A percentile compares a stretch with the other conserved stretches of the same genome.
These are phyloP conservation scores for Bipolaris bicolor DNA, from an alignment of 2,329 filamentous ascomycete genomes.

Conservation along the genomic window DNA sequence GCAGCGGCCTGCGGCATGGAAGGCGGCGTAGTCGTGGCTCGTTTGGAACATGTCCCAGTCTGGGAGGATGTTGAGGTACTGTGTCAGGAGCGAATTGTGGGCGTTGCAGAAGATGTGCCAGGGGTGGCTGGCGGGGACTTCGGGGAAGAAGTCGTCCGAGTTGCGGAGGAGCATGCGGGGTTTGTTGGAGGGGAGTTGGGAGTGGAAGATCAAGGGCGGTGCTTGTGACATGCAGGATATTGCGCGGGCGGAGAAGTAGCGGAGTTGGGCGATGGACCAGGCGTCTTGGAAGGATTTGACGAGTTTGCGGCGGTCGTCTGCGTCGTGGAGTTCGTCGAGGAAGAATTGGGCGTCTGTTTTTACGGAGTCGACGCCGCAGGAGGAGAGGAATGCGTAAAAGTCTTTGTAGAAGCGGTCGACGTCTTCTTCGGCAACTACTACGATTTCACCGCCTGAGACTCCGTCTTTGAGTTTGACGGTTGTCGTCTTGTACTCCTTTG, in stretches of 20 bases:
- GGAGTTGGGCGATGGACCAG: constrained; percentile 79
- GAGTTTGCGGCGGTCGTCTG: constrained; percentile 72
- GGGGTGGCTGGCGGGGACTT: constrained; percentile 77
- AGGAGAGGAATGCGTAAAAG: constrained; percentile 82
- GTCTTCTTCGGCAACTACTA: constrained; percentile 75
- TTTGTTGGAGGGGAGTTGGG: constrained; percentile 77
- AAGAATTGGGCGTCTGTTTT: constrained; percentile 95
- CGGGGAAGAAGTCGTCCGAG: constrained; percentile 90
- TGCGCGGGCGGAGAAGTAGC: constrained; percentile 75
- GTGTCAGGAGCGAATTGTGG: constrained; percentile 81
- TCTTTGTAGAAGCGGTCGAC: constrained; percentile 81
- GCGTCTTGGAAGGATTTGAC: constrained; percentile 81
- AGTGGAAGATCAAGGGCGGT: constrained; percentile 84
- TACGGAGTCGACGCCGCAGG: constrained; percentile 79
- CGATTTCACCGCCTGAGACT: constrained; percentile 69
- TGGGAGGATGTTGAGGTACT: constrained; percentile 84
- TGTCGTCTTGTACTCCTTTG: constrained; percentile 76
- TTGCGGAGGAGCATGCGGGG: constrained; percentile 80
- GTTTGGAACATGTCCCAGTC: constrained; percentile 83
- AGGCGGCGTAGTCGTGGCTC: constrained; percentile 71
- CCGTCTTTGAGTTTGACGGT: constrained; percentile 62
- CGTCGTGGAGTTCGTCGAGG: constrained; percentile 74
- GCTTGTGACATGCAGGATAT: constrained; percentile 96
- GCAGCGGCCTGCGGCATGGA: constrained; percentile 89
- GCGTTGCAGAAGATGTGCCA: constrained; percentile 98